A percentile compares a stretch with the other conserved stretches of the same genome.
These are phyloP conservation scores for Kodamaea arcana DNA, from an alignment of 1,139 yeast genomes.

Conservation along the genomic window DNA sequence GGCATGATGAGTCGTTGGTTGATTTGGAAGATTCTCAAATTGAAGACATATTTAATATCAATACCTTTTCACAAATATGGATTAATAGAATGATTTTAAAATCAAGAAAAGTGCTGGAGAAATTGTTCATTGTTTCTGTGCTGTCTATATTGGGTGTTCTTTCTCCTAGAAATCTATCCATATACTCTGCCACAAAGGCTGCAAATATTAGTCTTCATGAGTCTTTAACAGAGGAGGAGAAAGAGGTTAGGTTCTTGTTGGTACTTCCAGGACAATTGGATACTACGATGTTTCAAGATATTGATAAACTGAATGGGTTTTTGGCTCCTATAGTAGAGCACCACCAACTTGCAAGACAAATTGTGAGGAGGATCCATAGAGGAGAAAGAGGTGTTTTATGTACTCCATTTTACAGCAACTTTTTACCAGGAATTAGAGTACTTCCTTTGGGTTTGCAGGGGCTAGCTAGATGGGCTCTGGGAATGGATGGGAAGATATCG, in stretches of 20 bases:
- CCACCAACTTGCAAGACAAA: slow-evolving; percentile 35
- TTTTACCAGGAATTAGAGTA: slow-evolving; percentile 49
- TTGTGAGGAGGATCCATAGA: slow-evolving; percentile 34
- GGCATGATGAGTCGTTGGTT: slow-evolving; percentile 45
- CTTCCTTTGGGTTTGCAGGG: slow-evolving; percentile 50
- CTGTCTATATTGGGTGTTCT: slow-evolving; percentile 69
- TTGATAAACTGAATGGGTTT: slow-evolving; percentile 52
- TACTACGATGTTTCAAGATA: slow-evolving; percentile 60
- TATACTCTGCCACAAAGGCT: slow-evolving; percentile 66
- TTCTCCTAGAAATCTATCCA: slow-evolving; percentile 64
- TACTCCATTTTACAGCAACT: slow-evolving; percentile 58
- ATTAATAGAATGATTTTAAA: slow-evolving; percentile 43
- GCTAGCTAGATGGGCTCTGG: slow-evolving; percentile 46
- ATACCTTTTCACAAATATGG: slow-evolving; percentile 53
- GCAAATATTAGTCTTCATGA: slow-evolving; percentile 59
- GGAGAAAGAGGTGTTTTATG: slow-evolving; percentile 55
- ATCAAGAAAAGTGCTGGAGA: slow-evolving; percentile 9
- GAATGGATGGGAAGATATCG: slow-evolving; percentile 49
- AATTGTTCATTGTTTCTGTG: slow-evolving; percentile 55
- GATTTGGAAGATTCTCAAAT: slow-evolving; percentile 32
- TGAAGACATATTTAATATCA: slow-evolving; percentile 44
- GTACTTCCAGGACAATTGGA: slow-evolving; percentile 67
- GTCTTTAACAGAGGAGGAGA: slow-evolving; percentile 49
- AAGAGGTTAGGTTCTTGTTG: slow-evolving; percentile 40
- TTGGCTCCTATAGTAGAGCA: slow-evolving; percentile 61